phyloP scores from a whole-genome alignment of 805 yeast genomes.

The Wickerhamomyces sydowiorum region DNA sequence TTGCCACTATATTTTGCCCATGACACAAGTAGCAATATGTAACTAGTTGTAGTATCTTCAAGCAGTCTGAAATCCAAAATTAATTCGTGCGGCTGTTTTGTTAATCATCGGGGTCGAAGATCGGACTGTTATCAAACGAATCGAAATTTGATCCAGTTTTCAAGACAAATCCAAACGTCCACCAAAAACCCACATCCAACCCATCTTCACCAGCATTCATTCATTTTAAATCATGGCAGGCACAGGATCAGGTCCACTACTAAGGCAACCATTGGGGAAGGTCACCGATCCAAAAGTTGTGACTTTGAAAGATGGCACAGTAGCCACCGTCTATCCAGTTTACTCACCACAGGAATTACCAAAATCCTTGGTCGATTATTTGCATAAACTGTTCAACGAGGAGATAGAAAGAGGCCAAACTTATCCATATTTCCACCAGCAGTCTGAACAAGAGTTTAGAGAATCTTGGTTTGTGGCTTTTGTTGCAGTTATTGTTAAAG shows the following conservation, averaged over 20 bases:
- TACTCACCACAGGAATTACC: conserved; percentile 47
- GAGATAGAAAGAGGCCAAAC: conserved; percentile 73
- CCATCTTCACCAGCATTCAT: background rate
- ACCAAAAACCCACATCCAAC: background rate
- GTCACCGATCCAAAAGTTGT: conserved; percentile 34
- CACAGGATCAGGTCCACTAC: conserved; percentile 23
- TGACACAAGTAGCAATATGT: too few relatives aligned
- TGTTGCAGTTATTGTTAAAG: conserved; percentile 54
- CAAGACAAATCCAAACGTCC: too few relatives aligned
- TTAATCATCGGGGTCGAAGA: too few relatives aligned
- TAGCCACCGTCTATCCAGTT: conserved; percentile 60
- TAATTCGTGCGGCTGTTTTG: too few relatives aligned
- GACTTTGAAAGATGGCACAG: conserved; percentile 35
- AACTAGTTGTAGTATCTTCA: too few relatives aligned
- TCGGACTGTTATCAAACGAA: too few relatives aligned
- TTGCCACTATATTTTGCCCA: too few relatives aligned
- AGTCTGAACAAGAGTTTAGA: conserved; percentile 45
- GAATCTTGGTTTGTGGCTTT: conserved; percentile 65
- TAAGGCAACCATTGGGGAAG: conserved; percentile 24
- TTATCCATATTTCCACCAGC: conserved; percentile 51
- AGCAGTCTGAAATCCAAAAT: too few relatives aligned
- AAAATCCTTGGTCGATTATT: conserved; percentile 34
- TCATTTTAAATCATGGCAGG: background rate
- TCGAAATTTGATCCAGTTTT: too few relatives aligned
- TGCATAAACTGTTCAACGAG: conserved; percentile 50